Conservation (phyloP, 352 stramenopile species). For the Phytophthora cajani region DNA sequence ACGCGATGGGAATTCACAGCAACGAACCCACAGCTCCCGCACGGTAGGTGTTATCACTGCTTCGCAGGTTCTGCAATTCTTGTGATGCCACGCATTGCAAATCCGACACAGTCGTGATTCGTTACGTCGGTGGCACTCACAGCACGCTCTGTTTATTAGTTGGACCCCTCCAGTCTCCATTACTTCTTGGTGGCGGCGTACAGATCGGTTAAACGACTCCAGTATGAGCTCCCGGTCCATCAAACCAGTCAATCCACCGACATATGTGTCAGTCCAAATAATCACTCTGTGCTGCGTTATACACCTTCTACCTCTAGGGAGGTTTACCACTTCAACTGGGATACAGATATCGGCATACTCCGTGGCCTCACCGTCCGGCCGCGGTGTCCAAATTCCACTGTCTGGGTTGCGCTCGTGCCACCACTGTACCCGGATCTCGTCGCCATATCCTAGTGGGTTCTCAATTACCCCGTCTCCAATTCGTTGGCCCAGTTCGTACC, state of each 20-base stretch:
- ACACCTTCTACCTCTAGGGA: not conserved
- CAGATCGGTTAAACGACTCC: not conserved
- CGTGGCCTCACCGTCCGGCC: not conserved
- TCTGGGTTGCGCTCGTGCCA: not conserved
- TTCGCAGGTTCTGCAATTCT: no score
- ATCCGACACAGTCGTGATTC: no score
- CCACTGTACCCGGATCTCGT: not conserved
- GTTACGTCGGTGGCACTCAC: no score
- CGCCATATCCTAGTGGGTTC: not conserved
- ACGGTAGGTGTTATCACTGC: no score
- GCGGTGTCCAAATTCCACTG: not conserved
- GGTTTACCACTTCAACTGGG: not conserved
- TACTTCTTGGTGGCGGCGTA: no score
- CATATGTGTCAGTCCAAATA: not conserved
- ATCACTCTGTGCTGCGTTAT: not conserved
- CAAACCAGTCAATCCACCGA: no score
- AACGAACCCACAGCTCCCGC: no score
- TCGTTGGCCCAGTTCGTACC: not conserved
- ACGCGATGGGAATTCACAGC: no score
- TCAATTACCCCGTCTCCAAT: not conserved
- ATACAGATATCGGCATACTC: not conserved
- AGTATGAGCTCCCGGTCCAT: no score
- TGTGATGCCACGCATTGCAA: no score
- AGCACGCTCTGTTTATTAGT: no score
- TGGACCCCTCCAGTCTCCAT: no score